Evolutionary conservation across 2,329 filamentous ascomycete genomes (phyloP), one percentile per base, ranked within the genome.

Genomic region (Geosmithia flava): DNA sequence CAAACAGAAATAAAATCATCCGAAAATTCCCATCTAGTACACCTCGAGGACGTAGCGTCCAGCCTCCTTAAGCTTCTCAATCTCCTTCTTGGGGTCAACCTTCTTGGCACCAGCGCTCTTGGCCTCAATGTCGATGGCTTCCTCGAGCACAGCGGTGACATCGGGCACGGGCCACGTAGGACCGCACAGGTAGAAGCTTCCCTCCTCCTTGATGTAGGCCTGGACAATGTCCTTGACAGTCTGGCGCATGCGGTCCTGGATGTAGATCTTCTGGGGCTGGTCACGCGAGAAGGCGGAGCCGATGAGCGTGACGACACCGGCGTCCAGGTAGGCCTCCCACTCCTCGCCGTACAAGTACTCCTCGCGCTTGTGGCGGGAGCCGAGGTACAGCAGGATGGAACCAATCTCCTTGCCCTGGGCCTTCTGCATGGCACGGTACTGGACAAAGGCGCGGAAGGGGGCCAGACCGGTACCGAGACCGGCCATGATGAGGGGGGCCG

Each of bases 281-380:
- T 98, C 93, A 63, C 93, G 85, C 50, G 87, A 95, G 75, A 98
- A 98, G 42, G 93, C 93, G 47, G 87, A 81, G 47, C 93, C 93
- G 46, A 98, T 80, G 42, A 95, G 78, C 0, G 93, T 98, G 63
- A 98, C 90, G 57, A 98, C 87, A 47, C 93, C 93, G 0, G 93
- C 89, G 51, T 90, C 91, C 61, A 93, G 80, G 68, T 98, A 98
- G 0, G 93, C 93, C 67, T 98, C 93, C 93, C 93, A 98, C 67
- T 98, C 93, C 67, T 98, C 93, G 52, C 93, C 93, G 62, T 97
- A 98, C 51, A 96, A 83, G 68, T 98, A 98, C 70, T 98, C 93
- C 69, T 98, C 93, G 55, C 90, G 87, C 73, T 96, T 89, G 75
- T 96, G 90, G 47, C 93, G 90, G 17, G 89, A 91, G 53, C 93